Percentiles rank a stretch among this genome's conserved stretches.
Evolutionary conservation across 305 asterid species (phyloP).

Genomic region (Withania somnifera): DNA sequence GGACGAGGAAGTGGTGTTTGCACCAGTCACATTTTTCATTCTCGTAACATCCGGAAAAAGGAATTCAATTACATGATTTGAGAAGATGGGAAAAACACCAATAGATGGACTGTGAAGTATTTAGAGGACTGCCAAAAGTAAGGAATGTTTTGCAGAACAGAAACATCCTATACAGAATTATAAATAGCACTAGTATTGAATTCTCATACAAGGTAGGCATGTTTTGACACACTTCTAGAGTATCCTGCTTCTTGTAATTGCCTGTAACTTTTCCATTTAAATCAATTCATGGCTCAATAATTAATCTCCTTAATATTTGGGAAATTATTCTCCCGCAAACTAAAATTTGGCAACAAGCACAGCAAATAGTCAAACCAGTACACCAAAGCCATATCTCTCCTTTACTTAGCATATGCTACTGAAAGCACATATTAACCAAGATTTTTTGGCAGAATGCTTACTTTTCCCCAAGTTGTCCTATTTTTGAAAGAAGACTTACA

Average conservation of each 20-base stretch:
- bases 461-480: background rate
- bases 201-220: background rate
- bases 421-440: background rate
- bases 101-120: background rate
- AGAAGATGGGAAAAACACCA: background rate
- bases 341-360: background rate
- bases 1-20: background rate
- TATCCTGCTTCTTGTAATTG: background rate
- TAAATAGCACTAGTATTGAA: background rate
- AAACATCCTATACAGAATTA: background rate
- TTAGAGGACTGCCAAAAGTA: background rate
- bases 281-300: background rate
- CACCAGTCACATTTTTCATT: background rate
- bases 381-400: background rate
- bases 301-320: background rate
- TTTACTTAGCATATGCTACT: background rate
- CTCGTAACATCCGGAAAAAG: no score
- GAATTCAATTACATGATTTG: background rate
- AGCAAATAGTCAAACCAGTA: background rate
- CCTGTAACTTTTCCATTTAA: background rate
- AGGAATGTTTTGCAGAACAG: background rate
- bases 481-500: background rate
- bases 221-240: background rate
- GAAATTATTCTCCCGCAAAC: background rate
- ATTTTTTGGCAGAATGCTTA: background rate